Base-by-base conservation (phyloP, 2,329 filamentous ascomycete genomes). In the Aureobasidium mangrovei region DNA sequence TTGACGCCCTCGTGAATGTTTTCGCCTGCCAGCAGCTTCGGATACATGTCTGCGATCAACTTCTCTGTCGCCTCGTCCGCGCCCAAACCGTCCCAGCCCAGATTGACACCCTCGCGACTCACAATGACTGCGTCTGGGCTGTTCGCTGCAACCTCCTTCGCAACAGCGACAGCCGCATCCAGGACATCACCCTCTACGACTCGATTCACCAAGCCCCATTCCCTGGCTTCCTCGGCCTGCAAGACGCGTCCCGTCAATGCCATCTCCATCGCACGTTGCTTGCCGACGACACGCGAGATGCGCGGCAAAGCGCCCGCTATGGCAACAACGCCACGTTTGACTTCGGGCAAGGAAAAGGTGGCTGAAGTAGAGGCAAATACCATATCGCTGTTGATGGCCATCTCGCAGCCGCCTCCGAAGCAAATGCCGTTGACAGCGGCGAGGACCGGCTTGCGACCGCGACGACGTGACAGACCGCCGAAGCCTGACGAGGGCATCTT, bases 71-170 rank as follows among this genome's bases (percentile, higher is more conserved):
- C 84, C 57, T 79, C 76, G 66, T 83, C 80, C 0, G 83, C 84
- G 8, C 83, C 80, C 24, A 83, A 70, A 0, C 76, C 78, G 61
- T 88, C 86, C 85, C 85, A 90, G 0, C 84, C 86, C 59, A 86
- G 69, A 67, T 85, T 80, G 48, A 93, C 64, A 0, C 86, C 87
- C 64, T 84, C 83, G 26, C 86, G 76, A 57, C 75, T 84, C n/a
- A 88, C 84, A 62, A 91, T 81, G 32, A 91, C 79, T 27, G 84
- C 77, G 68, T 93, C 88, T 2, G 87, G 88, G 60, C 83, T 88
- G 67, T 65, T 65, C 56, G 65, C 76, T 18, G 80, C 80, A 61
- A 91, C 77, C 64, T 75, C 70, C 39, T 65, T 69, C 10, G 86
- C 87, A 67, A 85, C 74, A 57, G 71, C 69, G 36, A 91, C 60